Evolutionary conservation across 768 basidiomycete genomes (phyloP).

Genomic region (Rhodotorula kratochvilovae): DNA sequence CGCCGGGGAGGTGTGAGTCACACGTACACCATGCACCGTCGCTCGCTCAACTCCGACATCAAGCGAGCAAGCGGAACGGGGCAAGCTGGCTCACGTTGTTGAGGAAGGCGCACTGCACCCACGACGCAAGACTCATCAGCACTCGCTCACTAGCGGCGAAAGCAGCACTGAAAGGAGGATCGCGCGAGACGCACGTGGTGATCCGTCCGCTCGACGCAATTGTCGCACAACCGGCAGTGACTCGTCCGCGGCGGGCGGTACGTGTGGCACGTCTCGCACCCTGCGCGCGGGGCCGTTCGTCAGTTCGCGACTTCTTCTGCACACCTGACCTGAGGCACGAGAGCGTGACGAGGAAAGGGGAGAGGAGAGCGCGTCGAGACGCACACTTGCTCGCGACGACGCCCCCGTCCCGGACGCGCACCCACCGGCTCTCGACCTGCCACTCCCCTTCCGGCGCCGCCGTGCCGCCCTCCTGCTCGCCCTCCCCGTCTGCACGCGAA

Average conservation of each 20-base stretch:
- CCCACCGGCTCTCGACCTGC: constrained; percentile 35
- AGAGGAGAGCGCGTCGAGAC: neutral
- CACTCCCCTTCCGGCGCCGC: constrained; percentile 47
- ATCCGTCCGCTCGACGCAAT: constrained; percentile 93
- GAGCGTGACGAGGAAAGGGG: too few relatives aligned
- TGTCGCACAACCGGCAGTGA: constrained; percentile 97
- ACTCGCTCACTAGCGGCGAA: too few relatives aligned
- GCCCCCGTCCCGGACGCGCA: constrained; percentile 66
- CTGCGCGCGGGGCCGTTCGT: constrained; percentile 14
- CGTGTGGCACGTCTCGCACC: constrained; percentile 88
- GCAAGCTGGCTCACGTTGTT: too few relatives aligned
- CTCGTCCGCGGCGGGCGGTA: constrained; percentile 91
- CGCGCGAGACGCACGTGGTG: constrained; percentile 63
- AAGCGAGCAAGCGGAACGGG: neutral
- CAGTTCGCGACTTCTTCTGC: too few relatives aligned
- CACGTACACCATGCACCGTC: neutral
- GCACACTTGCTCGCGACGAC: constrained; percentile 43
- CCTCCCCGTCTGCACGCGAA: too few relatives aligned
- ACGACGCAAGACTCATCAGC: neutral
- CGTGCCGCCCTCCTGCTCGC: too few relatives aligned
- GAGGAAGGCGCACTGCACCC: constrained; percentile 53
- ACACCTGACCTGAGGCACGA: too few relatives aligned
- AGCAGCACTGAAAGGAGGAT: too few relatives aligned
- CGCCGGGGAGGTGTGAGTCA: neutral
- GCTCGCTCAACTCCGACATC: too few relatives aligned